phyloP scores from a whole-genome alignment of 2,329 filamentous ascomycete species.

The Cercospora janseana region DNA sequence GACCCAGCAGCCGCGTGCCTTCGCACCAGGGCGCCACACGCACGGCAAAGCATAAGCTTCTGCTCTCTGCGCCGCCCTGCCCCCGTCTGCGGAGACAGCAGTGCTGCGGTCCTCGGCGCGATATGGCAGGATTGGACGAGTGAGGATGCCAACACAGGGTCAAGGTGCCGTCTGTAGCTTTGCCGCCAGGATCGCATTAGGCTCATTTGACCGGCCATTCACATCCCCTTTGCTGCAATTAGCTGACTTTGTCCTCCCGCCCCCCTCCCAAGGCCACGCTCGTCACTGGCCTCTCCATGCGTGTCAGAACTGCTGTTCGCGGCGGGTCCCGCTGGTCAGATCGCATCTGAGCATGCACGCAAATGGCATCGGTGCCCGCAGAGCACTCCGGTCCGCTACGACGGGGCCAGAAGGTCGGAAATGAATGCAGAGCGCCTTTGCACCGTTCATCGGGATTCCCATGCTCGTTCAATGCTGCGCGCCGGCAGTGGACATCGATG shows the following conservation, averaged over 20 bases:
- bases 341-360: neutral
- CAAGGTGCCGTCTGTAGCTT: slow-evolving; percentile 5
- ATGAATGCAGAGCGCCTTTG: too few species aligned
- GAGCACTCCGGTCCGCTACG: neutral
- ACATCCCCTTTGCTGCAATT: slow-evolving; percentile 5
- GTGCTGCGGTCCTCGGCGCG: slow-evolving; percentile 5
- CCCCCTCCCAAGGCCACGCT: neutral
- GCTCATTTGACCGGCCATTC: slow-evolving; percentile 7
- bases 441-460: too few species aligned
- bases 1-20: slow-evolving; percentile 21
- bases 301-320: slow-evolving; percentile 11
- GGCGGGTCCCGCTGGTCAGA: slow-evolving; percentile 8
- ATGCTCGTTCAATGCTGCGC: neutral
- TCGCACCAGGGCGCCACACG: slow-evolving; percentile 21
- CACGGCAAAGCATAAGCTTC: slow-evolving; percentile 24
- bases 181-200: slow-evolving; percentile 17
- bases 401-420: too few species aligned
- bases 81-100: slow-evolving; percentile 1
- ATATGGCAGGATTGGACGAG: slow-evolving; percentile 8
- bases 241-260: slow-evolving; percentile 11
- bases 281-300: slow-evolving; percentile 5
- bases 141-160: slow-evolving; percentile 12
- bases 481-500: neutral
- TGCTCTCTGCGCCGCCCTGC: slow-evolving; percentile 17
- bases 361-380: neutral